A percentile compares a stretch with the other conserved stretches of the same genome.
Conservation (phyloP, 2,329 filamentous ascomycete species). For the Tolypocladium sp. region DNA sequence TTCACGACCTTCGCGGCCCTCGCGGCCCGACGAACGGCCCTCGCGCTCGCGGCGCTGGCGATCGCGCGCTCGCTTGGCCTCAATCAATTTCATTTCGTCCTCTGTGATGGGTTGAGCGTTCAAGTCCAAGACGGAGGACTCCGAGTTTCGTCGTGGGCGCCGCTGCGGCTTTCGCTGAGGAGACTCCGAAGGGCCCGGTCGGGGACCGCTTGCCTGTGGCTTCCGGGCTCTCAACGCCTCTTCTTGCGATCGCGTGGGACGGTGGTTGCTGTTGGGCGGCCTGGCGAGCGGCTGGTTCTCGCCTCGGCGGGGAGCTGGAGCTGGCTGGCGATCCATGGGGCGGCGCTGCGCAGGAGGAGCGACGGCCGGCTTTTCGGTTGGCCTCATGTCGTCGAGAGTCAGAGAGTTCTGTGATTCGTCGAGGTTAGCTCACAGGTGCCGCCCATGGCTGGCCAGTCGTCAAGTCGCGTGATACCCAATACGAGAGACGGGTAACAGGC, state of each 20-base stretch:
- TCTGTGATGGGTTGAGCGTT: constrained; percentile 50
- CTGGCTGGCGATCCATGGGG: constrained; percentile 16
- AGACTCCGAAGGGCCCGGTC: constrained; percentile 24
- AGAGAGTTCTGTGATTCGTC: background rate
- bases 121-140: constrained; percentile 60
- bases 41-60: constrained; percentile 14
- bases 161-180: constrained; percentile 32
- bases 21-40: constrained; percentile 22
- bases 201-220: constrained; percentile 17
- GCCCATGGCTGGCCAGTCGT: background rate
- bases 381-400: constrained; percentile 21
- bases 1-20: constrained; percentile 20
- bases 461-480: background rate
- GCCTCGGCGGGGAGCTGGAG: constrained; percentile 8
- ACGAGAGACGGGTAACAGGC: background rate
- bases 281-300: constrained; percentile 41
- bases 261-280: constrained; percentile 33
- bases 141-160: constrained; percentile 65
- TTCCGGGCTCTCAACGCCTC: constrained; percentile 47
- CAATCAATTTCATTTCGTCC: constrained; percentile 33
- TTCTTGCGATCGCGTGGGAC: constrained; percentile 57
- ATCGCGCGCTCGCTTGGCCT: constrained; percentile 19
- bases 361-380: constrained; percentile 21
- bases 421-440: background rate
- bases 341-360: constrained; percentile 30